Evolutionary conservation across 2,329 filamentous ascomycete species (phyloP).

Genomic region (Cladophialophora chaetospira): DNA sequence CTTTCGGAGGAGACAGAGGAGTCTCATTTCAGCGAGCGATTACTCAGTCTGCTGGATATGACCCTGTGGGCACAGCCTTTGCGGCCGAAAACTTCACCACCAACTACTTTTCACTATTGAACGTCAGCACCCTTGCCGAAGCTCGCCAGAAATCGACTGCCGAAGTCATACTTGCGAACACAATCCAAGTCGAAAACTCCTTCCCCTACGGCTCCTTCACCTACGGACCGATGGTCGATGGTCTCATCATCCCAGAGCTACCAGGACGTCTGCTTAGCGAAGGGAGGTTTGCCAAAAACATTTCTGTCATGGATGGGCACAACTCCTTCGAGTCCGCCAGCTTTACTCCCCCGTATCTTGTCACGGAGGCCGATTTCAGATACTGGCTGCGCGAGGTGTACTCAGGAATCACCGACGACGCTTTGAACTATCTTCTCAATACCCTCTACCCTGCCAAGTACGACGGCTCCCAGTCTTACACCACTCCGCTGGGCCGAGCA

Average conservation of each 20-base stretch:
- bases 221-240: slow-evolving; percentile 52
- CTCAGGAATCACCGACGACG: slow-evolving; percentile 32
- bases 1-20: slow-evolving; percentile 46
- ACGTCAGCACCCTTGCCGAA: slow-evolving; percentile 49
- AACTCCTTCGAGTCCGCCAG: slow-evolving; percentile 45
- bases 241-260: slow-evolving; percentile 49
- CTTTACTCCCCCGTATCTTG: slow-evolving; percentile 43
- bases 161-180: slow-evolving; percentile 48
- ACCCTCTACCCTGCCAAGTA: slow-evolving; percentile 56
- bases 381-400: slow-evolving; percentile 30
- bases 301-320: slow-evolving; percentile 51
- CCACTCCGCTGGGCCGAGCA: slow-evolving; percentile 46
- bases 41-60: slow-evolving; percentile 46
- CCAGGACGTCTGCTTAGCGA: slow-evolving; percentile 48
- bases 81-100: slow-evolving; percentile 44
- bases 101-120: slow-evolving; percentile 44
- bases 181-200: slow-evolving; percentile 42
- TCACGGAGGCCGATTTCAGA: slow-evolving; percentile 32
- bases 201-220: slow-evolving; percentile 46
- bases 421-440: slow-evolving; percentile 48
- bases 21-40: slow-evolving; percentile 44
- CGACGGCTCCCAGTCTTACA: slow-evolving; percentile 52
- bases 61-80: slow-evolving; percentile 38
- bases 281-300: slow-evolving; percentile 48
- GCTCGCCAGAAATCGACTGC: slow-evolving; percentile 45